Base-by-base conservation (phyloP, 441 rosid species). In the Erodium chrysanthum region DNA sequence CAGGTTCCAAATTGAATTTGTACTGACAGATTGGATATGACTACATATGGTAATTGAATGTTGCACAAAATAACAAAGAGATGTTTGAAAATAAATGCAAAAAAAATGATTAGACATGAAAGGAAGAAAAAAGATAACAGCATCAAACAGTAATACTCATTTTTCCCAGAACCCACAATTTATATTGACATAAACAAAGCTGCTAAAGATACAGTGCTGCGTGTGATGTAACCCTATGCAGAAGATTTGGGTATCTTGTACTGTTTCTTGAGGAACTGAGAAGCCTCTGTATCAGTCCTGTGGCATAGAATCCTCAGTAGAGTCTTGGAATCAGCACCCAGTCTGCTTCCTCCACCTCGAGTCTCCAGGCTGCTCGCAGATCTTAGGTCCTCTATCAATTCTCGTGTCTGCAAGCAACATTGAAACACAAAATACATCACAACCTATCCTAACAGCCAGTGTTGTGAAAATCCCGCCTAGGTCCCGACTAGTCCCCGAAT, bases 261-360 rank as follows among this genome's bases (percentile, higher is more conserved):
- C 82, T 94, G 96, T 73, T 89, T 94, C 83, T 91, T 94, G 18
- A 94, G 88, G 83, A 89, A 94, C 66, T 84, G 88, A 23, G 97
- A 85, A 27, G 98, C 96, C 68, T 91, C 92, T 27, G 94, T 76
- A 70, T 91, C 97, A 25, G 80, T 79, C 73, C 89, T 79, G 75
- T 91, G 97, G 68, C 98, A 89, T 73, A 94, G 74, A 74, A 94
- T 81, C 76, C 97, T 84, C 68, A 91, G 68, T 44, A 91, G 68
- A n/a, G 90, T 89, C 66, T 89, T 90, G 0, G 87, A 84, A 75
- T 91, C 96, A 0, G 84, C 97, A 0, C 97, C 97, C 31, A 86
- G 81, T 62, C 80, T 86, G 77, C 96, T 85, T 74, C 78, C 79
- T n/a, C 82, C 84, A 37, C 88, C 83, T 62, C 77, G 90, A 79